Evolutionary conservation across 371 early-diverging fungal genomes (phyloP), one percentile per base, ranked within the genome.

Genomic region (Mucor saturninus): DNA sequence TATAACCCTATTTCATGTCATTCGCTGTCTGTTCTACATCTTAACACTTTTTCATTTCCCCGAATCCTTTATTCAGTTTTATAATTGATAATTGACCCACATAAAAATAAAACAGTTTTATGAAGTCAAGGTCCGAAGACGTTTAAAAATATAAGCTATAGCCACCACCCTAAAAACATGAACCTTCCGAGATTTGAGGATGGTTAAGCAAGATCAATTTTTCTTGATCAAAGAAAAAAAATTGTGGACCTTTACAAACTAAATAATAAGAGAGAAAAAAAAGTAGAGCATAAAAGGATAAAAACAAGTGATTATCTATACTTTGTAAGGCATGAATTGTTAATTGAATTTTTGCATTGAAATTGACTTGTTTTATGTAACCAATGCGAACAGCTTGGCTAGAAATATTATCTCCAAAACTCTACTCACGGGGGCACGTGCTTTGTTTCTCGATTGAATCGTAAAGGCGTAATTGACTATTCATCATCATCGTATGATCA

Each of bases 401-500:
- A 46, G 3, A n/a, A 21, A 2, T 21, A 46, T 46, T 14, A 5
- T 32, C 21, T 46, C 21, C 8, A 8, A 15, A 26, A 40, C 15
- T 10, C 5, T n/a, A 11, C 15, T 59, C n/a, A n/a, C 35, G 14
- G 5, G 30, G 35, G 43, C 61, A 61, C 61, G 54, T 53, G 61
- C 14, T 61, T 11, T 53, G 45, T 43, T 61, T 29, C 60, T 60
- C 52, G n/a, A 60, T 31, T 39, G 21, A 50, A 40, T 50, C 21
- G 28, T 39, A 49, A 35, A 49, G 32, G 14, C n/a, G 30, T 38
- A 30, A 61, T 54, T 43, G 54, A 14, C 43, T 31, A 6, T 50
- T 50, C 59, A 26, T 37, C 45, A 26, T 37, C 45, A 61, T 61
- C 61, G 61, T 61, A 45, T 43, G 61, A 61, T 61, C 53, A 61